Evolutionary conservation across 805 yeast species (phyloP).

Genomic region (Sugiyamaella americana): DNA sequence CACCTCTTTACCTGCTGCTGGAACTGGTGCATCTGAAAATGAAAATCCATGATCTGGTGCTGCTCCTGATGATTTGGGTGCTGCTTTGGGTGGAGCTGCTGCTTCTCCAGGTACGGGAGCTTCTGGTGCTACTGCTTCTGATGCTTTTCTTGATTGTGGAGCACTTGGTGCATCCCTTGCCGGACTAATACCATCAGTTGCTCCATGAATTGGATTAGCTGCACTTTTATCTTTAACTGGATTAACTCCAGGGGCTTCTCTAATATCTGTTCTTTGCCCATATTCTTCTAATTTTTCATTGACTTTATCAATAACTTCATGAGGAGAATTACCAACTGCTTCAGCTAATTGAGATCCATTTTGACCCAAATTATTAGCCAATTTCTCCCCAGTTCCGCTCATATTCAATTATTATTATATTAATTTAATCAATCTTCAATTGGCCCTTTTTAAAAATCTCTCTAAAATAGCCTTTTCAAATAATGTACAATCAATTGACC

Average conservation of each 20-base stretch:
- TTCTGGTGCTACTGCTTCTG: background rate
- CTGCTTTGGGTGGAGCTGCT: background rate
- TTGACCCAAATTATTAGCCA: too few species aligned
- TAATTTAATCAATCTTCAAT: too few species aligned
- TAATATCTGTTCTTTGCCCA: conserved; percentile 3
- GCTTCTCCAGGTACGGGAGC: background rate
- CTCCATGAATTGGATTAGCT: background rate
- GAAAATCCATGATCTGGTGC: conserved; percentile 2
- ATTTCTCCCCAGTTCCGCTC: too few species aligned
- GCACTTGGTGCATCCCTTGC: conserved; percentile 1
- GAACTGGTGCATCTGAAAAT: background rate
- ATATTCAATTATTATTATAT: too few species aligned
- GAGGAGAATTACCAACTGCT: conserved; percentile 5
- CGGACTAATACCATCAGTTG: background rate
- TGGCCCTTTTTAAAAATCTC: too few species aligned
- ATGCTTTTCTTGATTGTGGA: background rate
- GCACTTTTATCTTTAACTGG: background rate
- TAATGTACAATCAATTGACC: too few species aligned
- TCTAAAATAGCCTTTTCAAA: too few species aligned
- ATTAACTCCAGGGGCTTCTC: background rate
- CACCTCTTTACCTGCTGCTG: too few species aligned
- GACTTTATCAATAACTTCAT: conserved; percentile 2
- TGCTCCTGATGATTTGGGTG: background rate
- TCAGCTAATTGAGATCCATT: too few species aligned
- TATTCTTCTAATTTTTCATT: background rate